phyloP scores from a whole-genome alignment of 768 basidiomycete species.

The Auricularia auricula-judae region DNA sequence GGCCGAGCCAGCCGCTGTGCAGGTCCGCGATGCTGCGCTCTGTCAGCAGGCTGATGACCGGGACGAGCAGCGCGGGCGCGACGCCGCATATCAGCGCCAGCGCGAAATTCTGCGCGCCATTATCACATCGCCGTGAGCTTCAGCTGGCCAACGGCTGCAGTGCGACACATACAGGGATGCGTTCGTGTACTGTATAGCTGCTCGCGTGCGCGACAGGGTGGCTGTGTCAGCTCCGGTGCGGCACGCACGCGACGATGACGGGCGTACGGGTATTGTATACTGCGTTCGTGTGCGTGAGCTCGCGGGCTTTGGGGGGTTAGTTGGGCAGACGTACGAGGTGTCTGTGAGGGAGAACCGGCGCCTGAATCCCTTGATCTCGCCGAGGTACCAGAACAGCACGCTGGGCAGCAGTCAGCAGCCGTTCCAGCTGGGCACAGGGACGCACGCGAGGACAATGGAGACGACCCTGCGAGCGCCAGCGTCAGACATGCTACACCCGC shows the following conservation, averaged over 20 bases:
- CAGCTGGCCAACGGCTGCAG: slow-evolving; percentile 5
- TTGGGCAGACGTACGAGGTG: slow-evolving; percentile 43
- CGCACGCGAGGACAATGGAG: slow-evolving; percentile 57
- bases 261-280: slow-evolving; percentile 29
- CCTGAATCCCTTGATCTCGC: slow-evolving; percentile 60
- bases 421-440: slow-evolving; percentile 4
- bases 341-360: slow-evolving; percentile 72
- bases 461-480: slow-evolving; percentile 37
- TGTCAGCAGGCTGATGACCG: slow-evolving; percentile 57
- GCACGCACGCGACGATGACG: neutral
- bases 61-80: slow-evolving; percentile 59
- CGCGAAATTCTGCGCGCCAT: neutral
- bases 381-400: slow-evolving; percentile 48
- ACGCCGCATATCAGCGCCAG: slow-evolving; percentile 35
- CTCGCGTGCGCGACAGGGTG: neutral
- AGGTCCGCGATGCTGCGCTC: slow-evolving; percentile 84
- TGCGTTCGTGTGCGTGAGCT: slow-evolving; percentile 14
- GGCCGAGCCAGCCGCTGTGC: slow-evolving; percentile 45
- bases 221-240: neutral
- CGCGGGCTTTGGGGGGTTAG: neutral
- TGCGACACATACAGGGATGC: slow-evolving; percentile 52
- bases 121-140: neutral
- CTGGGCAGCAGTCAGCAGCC: slow-evolving; percentile 22
- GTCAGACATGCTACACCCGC: neutral
- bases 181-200: slow-evolving; percentile 64